Evolutionary conservation across 768 basidiomycete species (phyloP), one percentile per base, ranked within the genome.

Genomic region (Ephemerocybe angulata): DNA sequence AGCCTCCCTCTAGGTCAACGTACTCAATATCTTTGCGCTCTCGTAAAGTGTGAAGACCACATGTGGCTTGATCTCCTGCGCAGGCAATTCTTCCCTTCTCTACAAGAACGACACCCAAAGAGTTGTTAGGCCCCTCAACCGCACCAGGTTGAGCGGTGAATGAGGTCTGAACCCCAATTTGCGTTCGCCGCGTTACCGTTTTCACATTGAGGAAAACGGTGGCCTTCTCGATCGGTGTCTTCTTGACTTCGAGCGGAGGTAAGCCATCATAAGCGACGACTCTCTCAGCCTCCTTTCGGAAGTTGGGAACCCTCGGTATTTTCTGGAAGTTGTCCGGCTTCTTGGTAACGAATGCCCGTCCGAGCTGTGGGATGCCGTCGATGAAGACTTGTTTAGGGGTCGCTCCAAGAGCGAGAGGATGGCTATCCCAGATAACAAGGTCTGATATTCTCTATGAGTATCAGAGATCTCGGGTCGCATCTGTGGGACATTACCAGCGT

Each of bases 361-460:
- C 61, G 2, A 90, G 62, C 64, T 98, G 94, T 1, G 86, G 70
- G 47, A 96, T 86, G 1, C 94, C 94, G 62, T 98, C 94, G 56
- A 96, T 90, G 70, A 84, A 92, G 19, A 93, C 91, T 72, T 95
- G 91, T 31, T 77, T 73, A 2, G 92, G 93, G 0, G 90, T 91
- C n/a, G 92, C 90, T 3, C 90, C 90, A 3, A 95, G 72, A 0
- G 87, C 80, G 11, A 96, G 75, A 0, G 93, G 93, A 68, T 94
- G 92, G 35, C 83, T 85, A 58, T 90, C 88, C 87, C 88, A 90
- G 2, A 93, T 74, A 28, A 93, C 86, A 31, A 93, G 58, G 69
- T 94, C 89, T 87, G n/a, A n/a, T n/a, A n/a, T n/a, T n/a, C n/a
- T n/a, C n/a, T n/a, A n/a, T n/a, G n/a, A n/a, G n/a, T n/a, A n/a